Evolutionary conservation across 1,284 basidiomycete genomes (phyloP).

Genomic region (Tilletia indica): DNA sequence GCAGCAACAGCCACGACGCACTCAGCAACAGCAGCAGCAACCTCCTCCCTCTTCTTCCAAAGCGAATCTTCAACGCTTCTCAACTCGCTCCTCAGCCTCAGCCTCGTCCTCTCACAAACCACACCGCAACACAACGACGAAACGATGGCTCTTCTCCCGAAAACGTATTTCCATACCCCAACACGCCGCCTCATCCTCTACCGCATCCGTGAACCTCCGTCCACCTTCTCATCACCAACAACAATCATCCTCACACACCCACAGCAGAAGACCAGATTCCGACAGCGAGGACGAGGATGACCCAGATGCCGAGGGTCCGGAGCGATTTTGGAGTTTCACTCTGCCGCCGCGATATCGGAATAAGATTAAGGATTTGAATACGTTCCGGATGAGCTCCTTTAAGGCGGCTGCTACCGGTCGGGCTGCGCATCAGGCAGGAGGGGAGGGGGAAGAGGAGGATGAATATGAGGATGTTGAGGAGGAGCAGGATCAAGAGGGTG

Average conservation of each 20-base stretch:
- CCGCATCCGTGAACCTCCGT: background rate
- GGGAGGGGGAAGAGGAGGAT: background rate
- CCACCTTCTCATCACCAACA: background rate
- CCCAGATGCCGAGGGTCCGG: constrained; percentile 22
- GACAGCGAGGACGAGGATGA: constrained; percentile 18
- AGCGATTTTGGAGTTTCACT: constrained; percentile 42
- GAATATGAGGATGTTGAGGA: background rate
- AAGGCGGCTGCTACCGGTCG: background rate
- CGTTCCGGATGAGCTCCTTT: constrained; percentile 15
- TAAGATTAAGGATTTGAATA: constrained; percentile 31
- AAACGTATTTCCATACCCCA: background rate
- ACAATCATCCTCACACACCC: background rate
- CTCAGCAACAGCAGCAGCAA: no score
- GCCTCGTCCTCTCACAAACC: background rate
- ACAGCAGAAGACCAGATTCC: background rate
- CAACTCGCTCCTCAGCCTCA: background rate
- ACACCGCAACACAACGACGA: background rate
- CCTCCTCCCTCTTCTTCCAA: background rate
- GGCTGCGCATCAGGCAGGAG: background rate
- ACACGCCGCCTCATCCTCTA: background rate
- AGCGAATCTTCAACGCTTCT: background rate
- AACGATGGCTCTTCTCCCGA: constrained; percentile 2
- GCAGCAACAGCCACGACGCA: background rate
- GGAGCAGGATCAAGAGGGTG: background rate
- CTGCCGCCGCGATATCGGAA: constrained; percentile 42